Conservation (phyloP, 2,329 filamentous ascomycete genomes). For the Bipolaris oryzae region DNA sequence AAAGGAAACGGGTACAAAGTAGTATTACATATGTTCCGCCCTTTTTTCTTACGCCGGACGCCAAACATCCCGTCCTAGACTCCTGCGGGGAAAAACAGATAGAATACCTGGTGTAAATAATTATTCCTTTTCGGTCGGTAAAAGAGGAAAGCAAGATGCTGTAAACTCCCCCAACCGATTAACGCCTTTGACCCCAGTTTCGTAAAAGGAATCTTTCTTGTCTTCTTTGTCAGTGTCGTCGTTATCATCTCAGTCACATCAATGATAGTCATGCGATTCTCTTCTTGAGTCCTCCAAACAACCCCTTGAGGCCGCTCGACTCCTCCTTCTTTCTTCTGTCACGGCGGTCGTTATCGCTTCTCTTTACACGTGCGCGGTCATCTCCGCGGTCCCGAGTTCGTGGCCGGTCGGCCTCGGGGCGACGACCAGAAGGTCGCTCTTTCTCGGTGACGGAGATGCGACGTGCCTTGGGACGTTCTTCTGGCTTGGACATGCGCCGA, state of each 20-base stretch:
- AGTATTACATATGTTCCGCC: conserved; percentile 14
- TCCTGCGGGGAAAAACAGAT: not conserved
- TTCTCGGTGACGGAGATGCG: conserved; percentile 41
- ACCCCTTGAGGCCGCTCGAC: conserved; percentile 35
- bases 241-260: not conserved
- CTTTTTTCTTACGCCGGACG: not conserved
- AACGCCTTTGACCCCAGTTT: conserved; percentile 15
- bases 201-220: not conserved
- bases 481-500: conserved; percentile 33
- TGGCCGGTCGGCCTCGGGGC: conserved; percentile 37
- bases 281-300: conserved; percentile 44
- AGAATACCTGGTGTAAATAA: conserved; percentile 5
- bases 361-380: conserved; percentile 27
- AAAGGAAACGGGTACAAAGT: conserved; percentile 1
- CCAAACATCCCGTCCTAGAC: conserved; percentile 1
- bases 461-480: conserved; percentile 40
- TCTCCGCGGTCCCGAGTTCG: conserved; percentile 33
- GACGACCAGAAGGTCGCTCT: conserved; percentile 36
- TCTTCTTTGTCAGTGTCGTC: not conserved
- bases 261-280: conserved; percentile 27
- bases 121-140: conserved; percentile 17
- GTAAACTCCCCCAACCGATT: conserved; percentile 3
- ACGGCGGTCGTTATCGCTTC: conserved; percentile 34
- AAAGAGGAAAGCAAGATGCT: conserved; percentile 23
- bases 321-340: conserved; percentile 40